Conservation (phyloP, 2,329 filamentous ascomycete species). For the Decorospora gaudefroyi region DNA sequence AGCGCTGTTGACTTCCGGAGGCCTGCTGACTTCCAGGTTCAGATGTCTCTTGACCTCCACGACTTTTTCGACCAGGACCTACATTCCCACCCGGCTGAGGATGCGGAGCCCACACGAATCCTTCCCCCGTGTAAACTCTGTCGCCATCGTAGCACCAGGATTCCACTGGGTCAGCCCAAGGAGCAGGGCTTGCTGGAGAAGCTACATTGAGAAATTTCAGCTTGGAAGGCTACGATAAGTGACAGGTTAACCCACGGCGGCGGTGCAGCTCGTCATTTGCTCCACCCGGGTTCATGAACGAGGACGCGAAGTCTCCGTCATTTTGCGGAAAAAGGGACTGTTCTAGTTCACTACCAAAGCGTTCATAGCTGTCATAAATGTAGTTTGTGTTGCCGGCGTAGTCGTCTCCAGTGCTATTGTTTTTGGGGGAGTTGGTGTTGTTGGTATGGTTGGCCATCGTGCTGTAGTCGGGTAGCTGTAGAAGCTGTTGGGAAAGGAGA, state of each 20-base stretch:
- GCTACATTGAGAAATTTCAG: background rate
- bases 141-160: constrained; percentile 1
- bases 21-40: background rate
- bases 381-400: too few relatives aligned
- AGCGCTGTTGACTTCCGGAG: too few relatives aligned
- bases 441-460: constrained; percentile 1
- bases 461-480: background rate
- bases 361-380: too few relatives aligned
- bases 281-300: constrained; percentile 3
- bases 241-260: constrained; percentile 1
- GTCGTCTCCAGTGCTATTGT: too few relatives aligned
- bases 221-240: background rate
- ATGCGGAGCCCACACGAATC: background rate
- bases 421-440: background rate
- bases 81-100: background rate
- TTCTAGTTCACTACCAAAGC: constrained; percentile 1
- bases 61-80: background rate
- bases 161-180: background rate
- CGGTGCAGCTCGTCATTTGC: background rate
- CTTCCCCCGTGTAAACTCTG: constrained; percentile 6
- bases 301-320: constrained; percentile 5
- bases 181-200: background rate
- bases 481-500: background rate
- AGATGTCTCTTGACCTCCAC: background rate
- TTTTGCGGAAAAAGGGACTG: constrained; percentile 7